phyloP scores from a whole-genome alignment of 345 rosid species.

The Clausena lansium region DNA sequence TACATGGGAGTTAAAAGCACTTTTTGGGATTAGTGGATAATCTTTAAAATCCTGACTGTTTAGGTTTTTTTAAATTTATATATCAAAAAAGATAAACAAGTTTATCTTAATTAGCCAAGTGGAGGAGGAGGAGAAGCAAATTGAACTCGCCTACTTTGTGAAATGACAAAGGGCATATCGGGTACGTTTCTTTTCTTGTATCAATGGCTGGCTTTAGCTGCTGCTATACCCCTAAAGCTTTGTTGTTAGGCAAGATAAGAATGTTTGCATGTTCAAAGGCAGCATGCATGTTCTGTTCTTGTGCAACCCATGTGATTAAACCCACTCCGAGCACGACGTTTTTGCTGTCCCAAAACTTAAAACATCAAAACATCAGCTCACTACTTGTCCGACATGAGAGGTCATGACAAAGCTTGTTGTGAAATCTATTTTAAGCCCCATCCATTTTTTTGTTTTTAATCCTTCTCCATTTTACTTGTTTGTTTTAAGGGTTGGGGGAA shows the following conservation, averaged over 20 bases:
- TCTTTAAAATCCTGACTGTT: slow-evolving; percentile 14
- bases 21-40: slow-evolving; percentile 19
- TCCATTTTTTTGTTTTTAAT: neutral
- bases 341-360: slow-evolving; percentile 14
- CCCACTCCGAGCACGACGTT: slow-evolving; percentile 19
- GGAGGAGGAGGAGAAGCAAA: slow-evolving; percentile 16
- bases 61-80: neutral
- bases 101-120: slow-evolving; percentile 29
- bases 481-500: neutral
- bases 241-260: slow-evolving; percentile 5
- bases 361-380: slow-evolving; percentile 17
- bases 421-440: slow-evolving; percentile 33
- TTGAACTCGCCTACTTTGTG: slow-evolving; percentile 12
- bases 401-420: slow-evolving; percentile 16
- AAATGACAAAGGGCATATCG: slow-evolving; percentile 28
- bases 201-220: neutral
- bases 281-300: slow-evolving; percentile 35
- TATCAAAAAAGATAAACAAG: slow-evolving; percentile 21
- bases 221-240: neutral
- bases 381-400: slow-evolving; percentile 26
- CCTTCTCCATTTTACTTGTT: neutral
- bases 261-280: slow-evolving; percentile 37
- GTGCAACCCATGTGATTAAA: slow-evolving; percentile 42
- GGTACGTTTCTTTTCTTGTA: neutral
- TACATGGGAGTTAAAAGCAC: neutral